phyloP scores from a whole-genome alignment of 2,329 filamentous ascomycete species.

The Huntiella abstrusa region DNA sequence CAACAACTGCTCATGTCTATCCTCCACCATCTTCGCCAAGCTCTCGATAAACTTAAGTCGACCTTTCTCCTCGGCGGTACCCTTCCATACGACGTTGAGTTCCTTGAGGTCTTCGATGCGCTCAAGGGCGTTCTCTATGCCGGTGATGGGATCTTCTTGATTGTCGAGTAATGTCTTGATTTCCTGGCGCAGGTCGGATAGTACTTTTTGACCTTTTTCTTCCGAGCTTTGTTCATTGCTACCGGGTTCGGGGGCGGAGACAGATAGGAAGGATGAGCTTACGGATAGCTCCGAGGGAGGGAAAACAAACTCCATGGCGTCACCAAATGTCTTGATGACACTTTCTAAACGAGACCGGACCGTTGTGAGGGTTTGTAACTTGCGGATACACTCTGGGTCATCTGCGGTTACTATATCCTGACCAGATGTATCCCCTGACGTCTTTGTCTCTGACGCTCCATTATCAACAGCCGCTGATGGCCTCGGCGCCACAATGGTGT shows the following conservation, averaged over 20 bases:
- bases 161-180: constrained; percentile 46
- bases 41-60: constrained; percentile 64
- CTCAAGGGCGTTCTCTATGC: constrained; percentile 53
- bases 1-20: constrained; percentile 38
- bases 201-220: constrained; percentile 71
- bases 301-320: constrained; percentile 88
- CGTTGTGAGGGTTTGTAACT: constrained; percentile 63
- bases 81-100: constrained; percentile 71
- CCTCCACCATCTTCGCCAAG: constrained; percentile 66
- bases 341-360: constrained; percentile 72
- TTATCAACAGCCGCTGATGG: constrained; percentile 11
- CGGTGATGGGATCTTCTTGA: constrained; percentile 38
- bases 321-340: constrained; percentile 80
- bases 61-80: constrained; percentile 87
- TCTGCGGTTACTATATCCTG: constrained; percentile 9
- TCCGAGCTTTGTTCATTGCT: constrained; percentile 48
- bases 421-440: neutral
- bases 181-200: constrained; percentile 50
- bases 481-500: constrained; percentile 14
- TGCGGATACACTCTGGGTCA: constrained; percentile 52
- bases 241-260: constrained; percentile 65
- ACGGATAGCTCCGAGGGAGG: constrained; percentile 75
- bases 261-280: constrained; percentile 70
- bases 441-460: neutral
- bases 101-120: constrained; percentile 62